Base-by-base conservation (phyloP, 371 early-diverging fungal genomes). In the Rhizopus microsporus region DNA sequence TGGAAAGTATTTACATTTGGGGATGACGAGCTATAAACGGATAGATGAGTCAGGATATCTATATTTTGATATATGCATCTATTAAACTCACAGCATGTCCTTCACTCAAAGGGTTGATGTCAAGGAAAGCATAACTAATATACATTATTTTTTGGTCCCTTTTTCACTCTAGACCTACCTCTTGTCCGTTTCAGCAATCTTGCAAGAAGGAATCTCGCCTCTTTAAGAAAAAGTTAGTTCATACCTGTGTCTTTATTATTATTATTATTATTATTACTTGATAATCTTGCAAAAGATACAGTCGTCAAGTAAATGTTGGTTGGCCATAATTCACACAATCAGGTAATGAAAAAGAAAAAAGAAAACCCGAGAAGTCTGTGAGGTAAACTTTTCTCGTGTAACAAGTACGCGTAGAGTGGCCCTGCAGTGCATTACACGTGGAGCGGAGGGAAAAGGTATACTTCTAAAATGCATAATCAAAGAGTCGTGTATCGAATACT, bases 231-330 rank as follows among this genome's bases (percentile, higher is more conserved):
- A 32, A 58, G 44, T 10, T 8, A 46, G 29, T 9, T 9, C 12
- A 16, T 1, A 15, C 13, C 33, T 9, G 15, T 43, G 10, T 29
- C 33, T 15, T 57, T 50, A 7, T 50, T 7, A 34, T 44, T 35
- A 3, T 5, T 39, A 33, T 43, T 42, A 5, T 38, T 16, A 10
- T 2, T 7, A 13, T 49, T 35, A 77, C 80, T 81, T 77, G 68
- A 93, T 83, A 62, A 96, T 94, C 73, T 90, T 92, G 84, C 96
- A 96, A 69, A 96, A 96, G 65, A 95, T 69, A 80, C 96, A 96
- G 57, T 72, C 65, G 42, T 65, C 77, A 40, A 54, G 51, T n/a
- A 80, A 62, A 48, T 80, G 78, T 29, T 59, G 42, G 42, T 56
- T 39, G 34, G 54, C 33, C 64, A 67, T 62, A 49, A n/a, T 49